Evolutionary conservation across 106 monocot genomes (phyloP).

Genomic region (Dendrobium nobile): DNA sequence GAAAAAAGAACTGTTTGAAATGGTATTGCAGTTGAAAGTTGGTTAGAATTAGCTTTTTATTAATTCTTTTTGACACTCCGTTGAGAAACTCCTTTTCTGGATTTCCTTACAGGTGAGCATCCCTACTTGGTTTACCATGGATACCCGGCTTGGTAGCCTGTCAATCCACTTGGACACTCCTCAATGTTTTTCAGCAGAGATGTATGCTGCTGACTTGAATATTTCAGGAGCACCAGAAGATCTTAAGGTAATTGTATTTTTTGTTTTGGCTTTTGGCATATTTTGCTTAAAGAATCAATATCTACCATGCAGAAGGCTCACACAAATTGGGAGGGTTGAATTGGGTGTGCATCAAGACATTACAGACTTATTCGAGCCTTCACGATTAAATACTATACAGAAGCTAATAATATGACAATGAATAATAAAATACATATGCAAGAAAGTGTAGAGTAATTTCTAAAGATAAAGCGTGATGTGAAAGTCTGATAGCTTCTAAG

Average conservation of each 20-base stretch:
- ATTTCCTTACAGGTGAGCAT: conserved; percentile 59
- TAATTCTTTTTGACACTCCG: background rate
- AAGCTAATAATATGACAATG: too few relatives aligned
- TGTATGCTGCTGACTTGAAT: conserved; percentile 87
- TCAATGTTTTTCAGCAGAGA: conserved; percentile 96
- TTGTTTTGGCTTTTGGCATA: background rate
- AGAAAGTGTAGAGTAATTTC: too few relatives aligned
- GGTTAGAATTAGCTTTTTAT: background rate
- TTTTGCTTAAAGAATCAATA: background rate
- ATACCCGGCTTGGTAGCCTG: conserved; percentile 84
- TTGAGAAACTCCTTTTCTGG: background rate
- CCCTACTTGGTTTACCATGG: conserved; percentile 95
- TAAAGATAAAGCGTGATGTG: too few relatives aligned
- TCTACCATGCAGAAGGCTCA: background rate
- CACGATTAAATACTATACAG: too few relatives aligned
- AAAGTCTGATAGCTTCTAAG: too few relatives aligned
- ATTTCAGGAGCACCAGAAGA: conserved; percentile 67
- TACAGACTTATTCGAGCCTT: too few relatives aligned
- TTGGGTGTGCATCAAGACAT: too few relatives aligned
- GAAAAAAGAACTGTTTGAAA: conserved; percentile 95
- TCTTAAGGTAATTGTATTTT: conserved; percentile 45
- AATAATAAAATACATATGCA: too few relatives aligned
- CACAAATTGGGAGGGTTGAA: too few relatives aligned
- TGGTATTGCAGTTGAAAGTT: conserved; percentile 37
- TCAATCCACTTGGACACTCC: conserved; percentile 92